These are phyloP conservation scores for Cyclanthera cordifolia DNA, from an alignment of 306 rosid species.

Conservation along the genomic window DNA sequence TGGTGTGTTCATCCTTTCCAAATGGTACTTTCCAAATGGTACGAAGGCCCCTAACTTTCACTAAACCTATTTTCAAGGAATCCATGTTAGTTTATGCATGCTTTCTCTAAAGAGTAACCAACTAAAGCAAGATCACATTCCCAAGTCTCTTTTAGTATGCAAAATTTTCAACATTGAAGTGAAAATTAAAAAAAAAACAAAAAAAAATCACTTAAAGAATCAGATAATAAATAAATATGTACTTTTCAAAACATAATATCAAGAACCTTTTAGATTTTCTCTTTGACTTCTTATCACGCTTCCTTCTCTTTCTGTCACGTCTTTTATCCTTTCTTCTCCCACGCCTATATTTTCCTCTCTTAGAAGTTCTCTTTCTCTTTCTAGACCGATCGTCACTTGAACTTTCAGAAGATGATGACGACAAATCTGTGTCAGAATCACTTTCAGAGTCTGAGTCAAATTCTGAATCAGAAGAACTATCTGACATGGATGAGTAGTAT, in stretches of 20 bases:
- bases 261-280: constrained; percentile 58
- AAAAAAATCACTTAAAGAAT: not conserved
- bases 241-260: not conserved
- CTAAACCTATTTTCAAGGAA: not conserved
- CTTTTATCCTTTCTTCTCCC: constrained; percentile 56
- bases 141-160: not conserved
- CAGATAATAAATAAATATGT: not conserved
- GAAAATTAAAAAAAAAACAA: not conserved
- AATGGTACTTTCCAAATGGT: not conserved
- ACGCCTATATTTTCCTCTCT: constrained; percentile 54
- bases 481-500: constrained; percentile 56
- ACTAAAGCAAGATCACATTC: not conserved
- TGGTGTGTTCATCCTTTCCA: not conserved
- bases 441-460: constrained; percentile 61
- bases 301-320: constrained; percentile 51
- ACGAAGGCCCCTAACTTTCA: not conserved
- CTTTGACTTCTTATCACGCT: constrained; percentile 53
- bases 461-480: constrained; percentile 72
- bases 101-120: not conserved
- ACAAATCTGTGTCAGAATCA: constrained; percentile 60
- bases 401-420: constrained; percentile 53
- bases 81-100: not conserved
- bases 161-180: not conserved
- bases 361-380: constrained; percentile 66
- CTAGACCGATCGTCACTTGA: constrained; percentile 69